phyloP scores from a whole-genome alignment of 495 filamentous ascomycete species.

The Xylaria grammica region DNA sequence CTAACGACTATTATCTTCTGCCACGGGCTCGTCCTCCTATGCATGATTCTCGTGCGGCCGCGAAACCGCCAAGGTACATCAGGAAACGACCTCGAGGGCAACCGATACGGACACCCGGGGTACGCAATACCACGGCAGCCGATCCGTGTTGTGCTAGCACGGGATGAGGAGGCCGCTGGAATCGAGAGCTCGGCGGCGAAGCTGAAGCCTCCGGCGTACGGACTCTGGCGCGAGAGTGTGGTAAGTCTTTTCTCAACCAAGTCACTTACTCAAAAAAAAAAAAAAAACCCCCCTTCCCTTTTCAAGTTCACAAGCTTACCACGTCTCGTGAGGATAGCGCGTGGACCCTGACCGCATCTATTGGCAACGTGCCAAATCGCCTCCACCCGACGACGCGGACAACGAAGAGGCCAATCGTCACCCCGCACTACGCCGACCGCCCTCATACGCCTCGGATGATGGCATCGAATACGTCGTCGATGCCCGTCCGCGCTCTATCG shows the following conservation, averaged over 20 bases:
- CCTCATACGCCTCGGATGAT: conserved; percentile 74
- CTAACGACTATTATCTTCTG: conserved; percentile 77
- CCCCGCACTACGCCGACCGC: conserved; percentile 54
- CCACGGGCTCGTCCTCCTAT: conserved; percentile 75
- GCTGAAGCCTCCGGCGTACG: conserved; percentile 83
- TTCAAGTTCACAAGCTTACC: conserved; percentile 26
- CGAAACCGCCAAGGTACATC: conserved; percentile 37
- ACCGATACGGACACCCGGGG: neutral
- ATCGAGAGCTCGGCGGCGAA: conserved; percentile 59
- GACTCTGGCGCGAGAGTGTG: conserved; percentile 80
- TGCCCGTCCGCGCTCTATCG: conserved; percentile 60
- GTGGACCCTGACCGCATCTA: conserved; percentile 80
- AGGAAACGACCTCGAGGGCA: neutral
- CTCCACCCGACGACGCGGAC: conserved; percentile 27
- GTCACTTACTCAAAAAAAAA: neutral
- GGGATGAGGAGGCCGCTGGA: conserved; percentile 66
- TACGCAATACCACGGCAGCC: conserved; percentile 67
- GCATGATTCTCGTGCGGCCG: conserved; percentile 61
- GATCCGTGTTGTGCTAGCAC: conserved; percentile 64
- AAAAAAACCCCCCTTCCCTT: too few species aligned
- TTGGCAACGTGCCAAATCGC: conserved; percentile 67
- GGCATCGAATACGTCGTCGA: conserved; percentile 71
- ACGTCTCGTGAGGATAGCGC: conserved; percentile 50
- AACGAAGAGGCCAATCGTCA: conserved; percentile 32
- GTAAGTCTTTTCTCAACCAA: conserved; percentile 55